Evolutionary conservation across 805 yeast genomes (phyloP).

Genomic region (Kuraishia borneana): DNA sequence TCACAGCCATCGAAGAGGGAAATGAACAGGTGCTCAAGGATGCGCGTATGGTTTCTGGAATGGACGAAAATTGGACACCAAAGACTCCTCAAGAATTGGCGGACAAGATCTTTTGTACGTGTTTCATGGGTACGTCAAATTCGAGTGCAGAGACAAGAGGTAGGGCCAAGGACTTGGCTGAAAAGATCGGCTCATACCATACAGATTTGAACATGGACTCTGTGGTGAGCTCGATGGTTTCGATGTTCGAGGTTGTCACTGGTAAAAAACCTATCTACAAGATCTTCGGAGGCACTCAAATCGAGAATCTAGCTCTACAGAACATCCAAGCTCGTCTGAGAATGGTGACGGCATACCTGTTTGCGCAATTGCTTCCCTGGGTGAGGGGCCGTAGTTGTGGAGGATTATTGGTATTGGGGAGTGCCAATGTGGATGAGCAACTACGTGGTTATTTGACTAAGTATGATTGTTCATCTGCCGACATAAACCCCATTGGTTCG

Average conservation of each 20-base stretch:
- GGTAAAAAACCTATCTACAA: conserved; percentile 84
- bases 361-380: conserved; percentile 96
- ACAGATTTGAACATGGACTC: conserved; percentile 87
- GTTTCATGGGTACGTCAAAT: conserved; percentile 93
- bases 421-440: conserved; percentile 97
- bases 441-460: conserved; percentile 91
- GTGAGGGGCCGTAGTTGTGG: conserved; percentile 61
- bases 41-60: conserved; percentile 55
- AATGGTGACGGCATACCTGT: conserved; percentile 88
- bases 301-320: conserved; percentile 89
- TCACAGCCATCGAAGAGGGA: conserved; percentile 54
- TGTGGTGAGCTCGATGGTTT: conserved; percentile 61
- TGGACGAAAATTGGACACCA: conserved; percentile 53
- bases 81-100: conserved; percentile 67
- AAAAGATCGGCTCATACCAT: conserved; percentile 77
- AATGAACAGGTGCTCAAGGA: conserved; percentile 70
- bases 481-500: conserved; percentile 97
- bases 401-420: conserved; percentile 84
- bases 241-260: conserved; percentile 78
- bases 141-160: conserved; percentile 79
- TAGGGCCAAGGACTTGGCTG: conserved; percentile 71
- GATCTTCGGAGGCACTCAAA: conserved; percentile 86
- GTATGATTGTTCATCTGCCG: conserved; percentile 96
- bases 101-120: conserved; percentile 67
- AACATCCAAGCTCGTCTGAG: conserved; percentile 93